A percentile compares a stretch with the other conserved stretches of the same genome.
These are phyloP conservation scores for Fusarium penzigii DNA, from an alignment of 2,329 filamentous ascomycete genomes.

Conservation along the genomic window DNA sequence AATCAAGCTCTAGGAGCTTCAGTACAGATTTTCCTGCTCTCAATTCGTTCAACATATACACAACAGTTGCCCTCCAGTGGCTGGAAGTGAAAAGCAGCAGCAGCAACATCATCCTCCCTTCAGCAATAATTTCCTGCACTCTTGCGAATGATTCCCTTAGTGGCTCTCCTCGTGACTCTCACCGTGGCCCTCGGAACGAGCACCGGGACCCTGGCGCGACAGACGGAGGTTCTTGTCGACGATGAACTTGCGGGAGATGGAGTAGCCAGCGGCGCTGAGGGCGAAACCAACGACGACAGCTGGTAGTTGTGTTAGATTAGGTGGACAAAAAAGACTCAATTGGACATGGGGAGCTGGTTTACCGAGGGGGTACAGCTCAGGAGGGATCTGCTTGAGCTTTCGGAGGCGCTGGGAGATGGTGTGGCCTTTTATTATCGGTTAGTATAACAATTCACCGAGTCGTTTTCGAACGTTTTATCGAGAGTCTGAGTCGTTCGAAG, in stretches of 20 bases:
- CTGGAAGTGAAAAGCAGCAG: not conserved
- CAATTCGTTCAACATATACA: slow-evolving; percentile 27
- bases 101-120: not conserved
- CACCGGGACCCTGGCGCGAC: slow-evolving; percentile 62
- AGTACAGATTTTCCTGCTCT: slow-evolving; percentile 24
- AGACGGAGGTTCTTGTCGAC: slow-evolving; percentile 93
- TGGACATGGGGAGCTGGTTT: slow-evolving; percentile 33
- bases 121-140: not conserved
- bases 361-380: slow-evolving; percentile 95
- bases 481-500: slow-evolving; percentile 13
- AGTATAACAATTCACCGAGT: slow-evolving; percentile 21
- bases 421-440: slow-evolving; percentile 65
- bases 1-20: slow-evolving; percentile 14
- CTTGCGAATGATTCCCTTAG: slow-evolving; percentile 13
- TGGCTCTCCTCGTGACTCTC: slow-evolving; percentile 34
- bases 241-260: slow-evolving; percentile 76
- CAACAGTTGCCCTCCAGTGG: not conserved
- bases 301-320: slow-evolving; percentile 40
- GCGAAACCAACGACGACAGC: slow-evolving; percentile 87
- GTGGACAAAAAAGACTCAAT: slow-evolving; percentile 15
- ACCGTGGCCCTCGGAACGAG: slow-evolving; percentile 37
- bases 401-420: slow-evolving; percentile 95
- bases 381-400: slow-evolving; percentile 84
- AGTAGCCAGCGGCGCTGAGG: slow-evolving; percentile 79
- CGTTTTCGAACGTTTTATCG: slow-evolving; percentile 7